Conservation (phyloP, 2,329 filamentous ascomycete genomes). For the Neofusicoccum ribis region DNA sequence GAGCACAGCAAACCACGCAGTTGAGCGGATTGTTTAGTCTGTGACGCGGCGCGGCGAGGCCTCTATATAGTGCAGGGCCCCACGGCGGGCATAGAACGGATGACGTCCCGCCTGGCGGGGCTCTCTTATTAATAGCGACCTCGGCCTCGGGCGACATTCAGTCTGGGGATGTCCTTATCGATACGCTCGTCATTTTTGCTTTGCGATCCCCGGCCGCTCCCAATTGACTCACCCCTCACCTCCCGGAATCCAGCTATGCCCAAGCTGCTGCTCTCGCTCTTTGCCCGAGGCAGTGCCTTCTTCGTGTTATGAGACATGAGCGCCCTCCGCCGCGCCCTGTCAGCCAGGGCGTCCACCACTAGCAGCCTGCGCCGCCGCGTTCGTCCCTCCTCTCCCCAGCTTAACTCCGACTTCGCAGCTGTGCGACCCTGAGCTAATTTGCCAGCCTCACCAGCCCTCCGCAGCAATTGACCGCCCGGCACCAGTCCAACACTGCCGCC, state of each 20-base stretch:
- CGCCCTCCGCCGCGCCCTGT: constrained; percentile 6
- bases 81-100: background rate
- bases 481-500: background rate
- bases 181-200: constrained; percentile 15
- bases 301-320: constrained; percentile 19
- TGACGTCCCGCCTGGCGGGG: constrained; percentile 8
- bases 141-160: background rate
- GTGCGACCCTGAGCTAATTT: background rate
- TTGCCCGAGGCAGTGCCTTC: constrained; percentile 9
- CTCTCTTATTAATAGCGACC: background rate
- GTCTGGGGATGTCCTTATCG: constrained; percentile 1
- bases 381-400: background rate
- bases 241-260: background rate
- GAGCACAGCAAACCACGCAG: background rate
- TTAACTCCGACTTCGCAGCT: constrained; percentile 15
- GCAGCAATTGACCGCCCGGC: background rate
- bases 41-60: background rate
- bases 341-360: background rate
- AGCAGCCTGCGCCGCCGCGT: constrained; percentile 6
- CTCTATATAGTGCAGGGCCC: background rate
- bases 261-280: constrained; percentile 14
- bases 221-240: constrained; percentile 15
- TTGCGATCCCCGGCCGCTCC: background rate
- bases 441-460: background rate
- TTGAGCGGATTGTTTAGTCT: background rate